Evolutionary conservation across 2,329 filamentous ascomycete genomes (phyloP), one percentile per base, ranked within the genome.

Genomic region (Colletotrichum lindemuthianum): DNA sequence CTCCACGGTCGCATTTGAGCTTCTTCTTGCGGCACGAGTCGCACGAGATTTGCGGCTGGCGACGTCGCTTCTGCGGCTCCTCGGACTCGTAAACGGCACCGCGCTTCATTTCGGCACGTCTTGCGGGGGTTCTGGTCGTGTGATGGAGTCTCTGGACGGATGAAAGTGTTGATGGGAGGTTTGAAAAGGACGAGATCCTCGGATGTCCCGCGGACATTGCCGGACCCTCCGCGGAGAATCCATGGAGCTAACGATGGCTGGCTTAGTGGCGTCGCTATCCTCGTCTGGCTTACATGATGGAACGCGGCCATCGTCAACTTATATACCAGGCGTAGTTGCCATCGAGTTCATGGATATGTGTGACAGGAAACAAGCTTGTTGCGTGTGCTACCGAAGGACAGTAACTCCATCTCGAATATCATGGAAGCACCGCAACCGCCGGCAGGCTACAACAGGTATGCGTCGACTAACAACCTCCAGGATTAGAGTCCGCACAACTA

Each of bases 11-110:
- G 56, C 74, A 76, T 63, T 76, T 76, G 49, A 75, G 69, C 68
- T 76, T 76, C 60, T 73, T 75, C 33, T 50, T 66, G 11, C 74
- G 70, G 58, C 74, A 76, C 13, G 71, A 74, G 52, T 72, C 67
- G 59, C 74, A 76, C n/a, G 73, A 73, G 32, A 66, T 69, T 41
- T 73, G 73, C 8, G 72, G 72, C 48, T 76, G 74, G 13, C 74
- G 69, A 8, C 64, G 71, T 2, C 45, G 54, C 8, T 55, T 63
- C 7, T n/a, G 24, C 0, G 50, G 7, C 2, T 37, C 16, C 1
- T 37, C 34, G 7, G 49, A 7, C 6, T 49, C 15, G 13, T 37
- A 39, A 2, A 15, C 12, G 34, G 55, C 50, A 12, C 45, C 34
- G 2, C 64, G 64, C 64, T 64, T 66, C 64, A 66, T 47, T 41